Evolutionary conservation across 2,329 filamentous ascomycete genomes (phyloP), one percentile per base, ranked within the genome.

Genomic region (Pyrenophora tritici-repentis): DNA sequence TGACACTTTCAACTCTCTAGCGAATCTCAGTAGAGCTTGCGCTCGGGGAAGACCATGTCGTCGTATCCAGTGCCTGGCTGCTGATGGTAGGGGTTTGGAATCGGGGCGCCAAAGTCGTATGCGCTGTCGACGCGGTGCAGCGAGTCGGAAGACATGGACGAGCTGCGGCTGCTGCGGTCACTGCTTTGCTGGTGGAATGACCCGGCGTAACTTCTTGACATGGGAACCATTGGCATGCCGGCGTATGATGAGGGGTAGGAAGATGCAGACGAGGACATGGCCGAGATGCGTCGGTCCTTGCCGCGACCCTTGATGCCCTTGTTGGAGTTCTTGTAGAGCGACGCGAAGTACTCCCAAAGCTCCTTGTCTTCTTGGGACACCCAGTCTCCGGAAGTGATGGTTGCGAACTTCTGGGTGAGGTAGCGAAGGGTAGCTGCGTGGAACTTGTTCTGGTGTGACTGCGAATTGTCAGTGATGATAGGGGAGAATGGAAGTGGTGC

Each of bases 251-350:
- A 66, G 1, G 62, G 53, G 47, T 63, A 63, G 3, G 66, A 60
- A 8, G 61, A 56, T 14, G 57, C 61, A 5, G 69, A 66, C 1
- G 65, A 59, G 2, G 68, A 58, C 22, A 67, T 52, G 9, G 72
- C 67, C 36, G 73, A 74, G 59, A 91, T 87, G 50, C 85, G 86
- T 49, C 90, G 82, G 62, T 92, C 89, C 70, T 93, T 94, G 36
- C 94, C 94, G 38, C 94, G 86, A 9, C 94, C 94, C 75, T 97
- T 97, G 79, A 97, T 97, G 1, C 94, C 94, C 74, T 96, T 96
- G 82, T 97, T 97, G 76, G 89, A 92, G 76, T 97, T 95, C 79
- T 96, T 96, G 81, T 96, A 97, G n/a, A 96, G 80, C 0, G 82
- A 82, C 3, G 86, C 83, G 69, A 97, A 94, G 76, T 96, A 96